phyloP scores from a whole-genome alignment of 495 filamentous ascomycete species.

The Chlorociboria aeruginascens region DNA sequence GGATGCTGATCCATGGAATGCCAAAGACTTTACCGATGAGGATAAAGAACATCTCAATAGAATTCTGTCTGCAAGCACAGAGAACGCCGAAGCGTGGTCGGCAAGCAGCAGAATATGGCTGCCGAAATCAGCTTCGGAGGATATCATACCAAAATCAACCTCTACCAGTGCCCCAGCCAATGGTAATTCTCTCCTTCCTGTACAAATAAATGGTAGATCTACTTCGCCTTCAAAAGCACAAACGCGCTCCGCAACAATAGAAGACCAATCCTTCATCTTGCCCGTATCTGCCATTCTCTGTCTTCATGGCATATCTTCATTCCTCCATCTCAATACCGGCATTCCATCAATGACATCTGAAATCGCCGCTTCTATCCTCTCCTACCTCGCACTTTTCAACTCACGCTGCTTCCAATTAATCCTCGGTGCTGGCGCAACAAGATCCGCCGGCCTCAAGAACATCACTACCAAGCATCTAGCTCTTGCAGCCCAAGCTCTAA shows the following conservation, averaged over 20 bases:
- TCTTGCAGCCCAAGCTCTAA: slow-evolving; percentile 77
- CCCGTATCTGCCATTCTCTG: slow-evolving; percentile 70
- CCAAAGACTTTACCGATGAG: slow-evolving; percentile 66
- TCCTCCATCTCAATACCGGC: slow-evolving; percentile 67
- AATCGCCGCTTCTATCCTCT: slow-evolving; percentile 50
- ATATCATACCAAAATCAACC: slow-evolving; percentile 6
- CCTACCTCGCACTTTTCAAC: slow-evolving; percentile 80
- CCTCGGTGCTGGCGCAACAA: slow-evolving; percentile 83
- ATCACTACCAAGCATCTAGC: slow-evolving; percentile 96
- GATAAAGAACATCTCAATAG: slow-evolving; percentile 50
- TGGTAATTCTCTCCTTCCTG: not conserved
- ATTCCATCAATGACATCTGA: slow-evolving; percentile 84
- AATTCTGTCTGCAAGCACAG: slow-evolving; percentile 69
- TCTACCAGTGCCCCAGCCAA: not conserved
- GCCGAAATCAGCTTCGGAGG: slow-evolving; percentile 27
- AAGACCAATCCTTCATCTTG: slow-evolving; percentile 76
- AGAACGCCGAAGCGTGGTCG: slow-evolving; percentile 64
- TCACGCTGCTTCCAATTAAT: slow-evolving; percentile 89
- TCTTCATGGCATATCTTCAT: slow-evolving; percentile 67
- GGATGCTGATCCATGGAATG: slow-evolving; percentile 85
- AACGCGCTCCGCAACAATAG: slow-evolving; percentile 60
- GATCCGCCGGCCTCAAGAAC: slow-evolving; percentile 84
- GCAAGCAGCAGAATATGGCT: slow-evolving; percentile 62
- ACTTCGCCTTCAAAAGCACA: slow-evolving; percentile 45
- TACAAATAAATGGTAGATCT: slow-evolving; percentile 18